A percentile compares a stretch with the other conserved stretches of the same genome.
These are phyloP conservation scores for Clavaria fumosa DNA, from an alignment of 768 basidiomycete genomes.

Conservation along the genomic window DNA sequence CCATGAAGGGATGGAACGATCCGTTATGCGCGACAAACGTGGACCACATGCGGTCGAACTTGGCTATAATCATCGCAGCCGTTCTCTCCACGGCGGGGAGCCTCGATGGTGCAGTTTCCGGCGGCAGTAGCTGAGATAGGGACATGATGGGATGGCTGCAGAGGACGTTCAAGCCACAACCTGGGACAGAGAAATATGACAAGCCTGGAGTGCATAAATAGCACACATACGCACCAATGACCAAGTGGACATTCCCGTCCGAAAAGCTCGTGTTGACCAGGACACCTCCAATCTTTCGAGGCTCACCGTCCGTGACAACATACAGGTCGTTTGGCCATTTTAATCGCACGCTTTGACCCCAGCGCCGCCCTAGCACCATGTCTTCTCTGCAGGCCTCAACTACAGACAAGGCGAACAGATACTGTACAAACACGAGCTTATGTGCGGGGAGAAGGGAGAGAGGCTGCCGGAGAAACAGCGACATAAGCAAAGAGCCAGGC, in stretches of 20 bases:
- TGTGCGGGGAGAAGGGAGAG: slow-evolving; percentile 34
- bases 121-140: slow-evolving; percentile 48
- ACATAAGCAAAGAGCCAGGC: slow-evolving; percentile 75
- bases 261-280: slow-evolving; percentile 77
- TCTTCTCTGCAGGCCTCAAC: slow-evolving; percentile 63
- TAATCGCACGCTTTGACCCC: slow-evolving; percentile 50
- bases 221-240: slow-evolving; percentile 47
- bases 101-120: slow-evolving; percentile 12
- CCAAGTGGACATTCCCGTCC: slow-evolving; percentile 55
- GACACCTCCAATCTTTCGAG: slow-evolving; percentile 81
- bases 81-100: slow-evolving; percentile 56
- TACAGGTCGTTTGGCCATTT: slow-evolving; percentile 99
- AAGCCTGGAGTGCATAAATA: slow-evolving; percentile 2
- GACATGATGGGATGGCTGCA: slow-evolving; percentile 76
- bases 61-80: slow-evolving; percentile 55
- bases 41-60: slow-evolving; percentile 70
- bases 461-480: slow-evolving; percentile 49
- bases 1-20: slow-evolving; percentile 69
- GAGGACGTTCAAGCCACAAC: slow-evolving; percentile 78
- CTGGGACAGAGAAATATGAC: slow-evolving; percentile 23
- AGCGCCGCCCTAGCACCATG: slow-evolving; percentile 32
- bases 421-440: slow-evolving; percentile 85
- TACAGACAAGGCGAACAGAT: slow-evolving; percentile 83
- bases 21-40: slow-evolving; percentile 49
- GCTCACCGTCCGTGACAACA: slow-evolving; percentile 39